Evolutionary conservation across 139 green algal species (phyloP).

Genomic region (Gonium pectorale): DNA sequence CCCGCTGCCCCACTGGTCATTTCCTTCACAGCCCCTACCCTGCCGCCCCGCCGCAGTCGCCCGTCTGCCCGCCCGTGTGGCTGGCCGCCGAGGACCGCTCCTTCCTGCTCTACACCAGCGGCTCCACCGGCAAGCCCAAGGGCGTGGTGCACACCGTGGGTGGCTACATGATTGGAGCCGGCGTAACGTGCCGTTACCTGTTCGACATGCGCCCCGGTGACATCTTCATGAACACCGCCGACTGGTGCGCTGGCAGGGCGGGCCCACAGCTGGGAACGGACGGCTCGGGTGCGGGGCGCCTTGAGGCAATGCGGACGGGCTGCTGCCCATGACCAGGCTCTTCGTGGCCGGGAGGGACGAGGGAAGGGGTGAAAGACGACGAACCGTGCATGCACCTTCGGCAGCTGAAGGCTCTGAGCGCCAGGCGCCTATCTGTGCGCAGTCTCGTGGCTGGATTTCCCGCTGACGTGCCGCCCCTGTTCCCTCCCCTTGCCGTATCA

Average conservation of each 20-base stretch:
- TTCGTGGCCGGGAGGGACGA: too few species aligned
- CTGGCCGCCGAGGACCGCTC: conserved; percentile 88
- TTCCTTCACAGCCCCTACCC: neutral
- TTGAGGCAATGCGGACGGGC: neutral
- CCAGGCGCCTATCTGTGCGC: too few species aligned
- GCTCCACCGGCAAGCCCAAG: conserved; percentile 96
- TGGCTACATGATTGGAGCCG: conserved; percentile 88
- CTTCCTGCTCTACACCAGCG: conserved; percentile 96
- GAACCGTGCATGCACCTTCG: too few species aligned
- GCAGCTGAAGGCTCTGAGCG: too few species aligned
- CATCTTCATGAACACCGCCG: conserved; percentile 95
- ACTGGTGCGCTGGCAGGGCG: conserved; percentile 69
- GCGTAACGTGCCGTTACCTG: conserved; percentile 74
- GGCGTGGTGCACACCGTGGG: conserved; percentile 88
- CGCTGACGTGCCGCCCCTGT: too few species aligned
- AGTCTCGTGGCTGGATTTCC: too few species aligned
- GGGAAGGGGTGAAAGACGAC: too few species aligned
- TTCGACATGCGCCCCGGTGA: conserved; percentile 85
- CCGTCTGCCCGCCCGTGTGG: conserved; percentile 82
- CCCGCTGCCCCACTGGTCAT: neutral
- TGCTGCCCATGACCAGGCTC: too few species aligned
- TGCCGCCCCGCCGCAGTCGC: conserved; percentile 41
- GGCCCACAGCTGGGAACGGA: too few species aligned
- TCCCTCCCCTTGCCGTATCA: too few species aligned
- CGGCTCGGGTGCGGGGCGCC: neutral